These are phyloP conservation scores for Moricandia arvensis DNA, from an alignment of 345 rosid species.

Conservation along the genomic window DNA sequence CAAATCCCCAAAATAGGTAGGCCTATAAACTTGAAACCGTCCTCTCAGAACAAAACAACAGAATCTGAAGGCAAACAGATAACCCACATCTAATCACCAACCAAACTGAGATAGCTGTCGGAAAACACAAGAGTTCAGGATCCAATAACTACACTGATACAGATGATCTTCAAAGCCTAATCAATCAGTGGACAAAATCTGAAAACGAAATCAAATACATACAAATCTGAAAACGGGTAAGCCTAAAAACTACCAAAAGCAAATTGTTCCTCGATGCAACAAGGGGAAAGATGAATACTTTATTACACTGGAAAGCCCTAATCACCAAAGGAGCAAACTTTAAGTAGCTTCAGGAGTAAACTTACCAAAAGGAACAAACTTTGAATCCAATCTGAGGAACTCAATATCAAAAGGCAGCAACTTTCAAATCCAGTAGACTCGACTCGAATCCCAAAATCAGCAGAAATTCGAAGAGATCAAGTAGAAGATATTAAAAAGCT, in stretches of 20 bases:
- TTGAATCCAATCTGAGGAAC: slow-evolving; percentile 13
- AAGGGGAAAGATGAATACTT: not conserved
- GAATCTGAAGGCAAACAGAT: not conserved
- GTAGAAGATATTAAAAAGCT: not conserved
- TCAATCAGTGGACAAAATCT: not conserved
- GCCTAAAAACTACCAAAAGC: not conserved
- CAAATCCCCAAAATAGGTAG: no score
- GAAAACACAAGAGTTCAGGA: not conserved
- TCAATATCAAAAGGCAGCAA: slow-evolving; percentile 6
- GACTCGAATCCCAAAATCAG: slow-evolving; percentile 22
- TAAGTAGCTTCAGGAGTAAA: not conserved
- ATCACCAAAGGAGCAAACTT: not conserved
- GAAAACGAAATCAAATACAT: slow-evolving; percentile 16
- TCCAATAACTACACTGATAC: not conserved
- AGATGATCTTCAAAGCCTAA: not conserved
- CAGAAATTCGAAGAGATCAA: slow-evolving; percentile 12
- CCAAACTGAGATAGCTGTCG: not conserved
- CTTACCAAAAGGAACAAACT: slow-evolving; percentile 5
- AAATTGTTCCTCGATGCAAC: not conserved
- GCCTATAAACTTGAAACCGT: not conserved
- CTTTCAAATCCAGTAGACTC: slow-evolving; percentile 9
- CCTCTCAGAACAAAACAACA: not conserved
- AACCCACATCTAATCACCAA: not conserved
- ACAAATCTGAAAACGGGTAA: not conserved
- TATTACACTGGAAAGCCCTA: slow-evolving; percentile 28